Evolutionary conservation across 2,329 filamentous ascomycete species (phyloP).

Genomic region (Xylariaceae sp.): DNA sequence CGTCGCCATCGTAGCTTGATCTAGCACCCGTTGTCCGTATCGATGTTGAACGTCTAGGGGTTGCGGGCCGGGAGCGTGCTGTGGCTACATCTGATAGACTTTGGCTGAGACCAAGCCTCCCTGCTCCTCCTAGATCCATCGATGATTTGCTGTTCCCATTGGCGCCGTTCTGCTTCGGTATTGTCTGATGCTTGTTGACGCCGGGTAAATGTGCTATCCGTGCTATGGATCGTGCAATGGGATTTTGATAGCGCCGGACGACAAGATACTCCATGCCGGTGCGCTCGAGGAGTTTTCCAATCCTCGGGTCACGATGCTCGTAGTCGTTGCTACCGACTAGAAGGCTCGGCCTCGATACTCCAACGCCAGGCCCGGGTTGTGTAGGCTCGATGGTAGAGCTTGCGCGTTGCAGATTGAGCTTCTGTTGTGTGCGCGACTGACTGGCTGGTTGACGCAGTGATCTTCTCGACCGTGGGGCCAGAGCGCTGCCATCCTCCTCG

Average conservation of each 20-base stretch:
- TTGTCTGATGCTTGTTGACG: constrained; percentile 46
- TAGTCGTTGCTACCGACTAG: constrained; percentile 52
- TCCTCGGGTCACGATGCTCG: constrained; percentile 58
- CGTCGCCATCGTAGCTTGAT: constrained; percentile 46
- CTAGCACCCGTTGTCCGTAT: constrained; percentile 37
- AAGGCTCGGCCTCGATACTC: constrained; percentile 41
- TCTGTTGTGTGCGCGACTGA: constrained; percentile 68
- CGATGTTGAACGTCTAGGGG: constrained; percentile 34
- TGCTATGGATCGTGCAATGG: constrained; percentile 59
- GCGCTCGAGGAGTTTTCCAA: constrained; percentile 62
- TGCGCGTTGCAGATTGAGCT: constrained; percentile 69
- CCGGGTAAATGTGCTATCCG: constrained; percentile 52
- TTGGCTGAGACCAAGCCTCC: constrained; percentile 36
- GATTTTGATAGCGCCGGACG: constrained; percentile 67
- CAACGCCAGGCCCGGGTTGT: constrained; percentile 40
- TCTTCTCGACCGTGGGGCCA: constrained; percentile 43
- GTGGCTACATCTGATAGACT: constrained; percentile 36
- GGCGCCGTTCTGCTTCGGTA: constrained; percentile 36
- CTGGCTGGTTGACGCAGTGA: constrained; percentile 43
- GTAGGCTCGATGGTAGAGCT: constrained; percentile 67
- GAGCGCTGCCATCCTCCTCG: constrained; percentile 41
- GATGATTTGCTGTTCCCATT: constrained; percentile 32
- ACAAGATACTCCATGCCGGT: constrained; percentile 72
- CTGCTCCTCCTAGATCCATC: constrained; percentile 22
- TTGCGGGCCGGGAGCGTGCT: constrained; percentile 28